Evolutionary conservation across 148 eudicot genomes (phyloP), one percentile per base, ranked within the genome.

Genomic region (Bassia scoparia): DNA sequence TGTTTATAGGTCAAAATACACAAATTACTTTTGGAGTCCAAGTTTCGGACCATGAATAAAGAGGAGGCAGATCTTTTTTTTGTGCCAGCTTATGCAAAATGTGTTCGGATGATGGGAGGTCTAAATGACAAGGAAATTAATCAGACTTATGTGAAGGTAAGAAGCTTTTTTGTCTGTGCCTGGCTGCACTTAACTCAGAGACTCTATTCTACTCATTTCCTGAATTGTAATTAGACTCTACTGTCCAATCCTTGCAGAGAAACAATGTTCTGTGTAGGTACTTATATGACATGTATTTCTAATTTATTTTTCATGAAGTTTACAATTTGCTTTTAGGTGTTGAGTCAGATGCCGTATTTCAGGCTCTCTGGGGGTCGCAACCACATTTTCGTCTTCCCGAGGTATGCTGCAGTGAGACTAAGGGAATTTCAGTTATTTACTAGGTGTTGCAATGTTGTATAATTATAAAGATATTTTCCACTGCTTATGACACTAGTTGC

Each of bases 301-400:
- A 58, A 66, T 61, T 37, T 69, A 68, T 18, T 67, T 65, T 73
- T 73, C 37, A 74, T 60, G 63, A 37, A 59, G 68, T 78, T 79
- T 70, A 75, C 73, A 34, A 43, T 79, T 70, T 83, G 71, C 80
- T 84, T 86, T 78, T 85, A 94, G 98, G 98, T 94, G 69, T 79
- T 94, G 75, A 89, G 93, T 81, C 97, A 91, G 88, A 94, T 94
- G 98, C 95, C 92, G 71, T 83, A 94, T 82, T 94, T 94, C 81
- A 91, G 98, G 76, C 82, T 88, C 78, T 89, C 98, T 34, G 97
- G 93, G 76, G 98, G 98, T 31, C 97, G 98, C 71, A 75, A 91
- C 78, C 98, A 94, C 80, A 80, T 94, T 35, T 94, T 94, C 79
- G 89, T 94, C 55, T 94, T 94, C 76, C 98, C 98, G 70, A 94